A percentile compares a stretch with the other conserved stretches of the same genome.
Evolutionary conservation across 371 early-diverging fungal species (phyloP).

Genomic region (Dichotomocladium elegans): DNA sequence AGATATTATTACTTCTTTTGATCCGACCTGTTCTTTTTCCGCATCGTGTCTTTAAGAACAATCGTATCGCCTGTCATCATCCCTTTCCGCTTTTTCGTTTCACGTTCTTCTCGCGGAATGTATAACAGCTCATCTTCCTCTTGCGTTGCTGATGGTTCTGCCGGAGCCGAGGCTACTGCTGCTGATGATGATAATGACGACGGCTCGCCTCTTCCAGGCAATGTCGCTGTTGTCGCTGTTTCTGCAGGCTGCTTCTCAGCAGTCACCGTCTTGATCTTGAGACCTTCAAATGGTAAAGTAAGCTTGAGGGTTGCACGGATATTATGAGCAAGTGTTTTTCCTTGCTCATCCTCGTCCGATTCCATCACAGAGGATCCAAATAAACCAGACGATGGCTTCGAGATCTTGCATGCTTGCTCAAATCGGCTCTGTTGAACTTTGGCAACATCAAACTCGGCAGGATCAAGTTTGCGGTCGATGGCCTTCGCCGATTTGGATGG

Average conservation of each 20-base stretch:
- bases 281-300: conserved; percentile 19
- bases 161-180: conserved; percentile 4
- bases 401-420: conserved; percentile 17
- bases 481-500: conserved; percentile 3
- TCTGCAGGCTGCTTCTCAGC: neutral
- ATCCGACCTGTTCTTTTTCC: conserved; percentile 4
- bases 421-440: conserved; percentile 18
- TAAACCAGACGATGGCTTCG: conserved; percentile 39
- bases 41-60: conserved; percentile 5
- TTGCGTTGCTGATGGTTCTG: conserved; percentile 12
- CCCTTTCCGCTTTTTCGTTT: conserved; percentile 18
- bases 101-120: conserved; percentile 25
- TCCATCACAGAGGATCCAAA: conserved; percentile 28
- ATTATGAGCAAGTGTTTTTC: conserved; percentile 23
- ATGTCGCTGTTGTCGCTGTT: neutral
- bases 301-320: conserved; percentile 26
- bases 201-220: neutral
- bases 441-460: conserved; percentile 35
- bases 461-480: conserved; percentile 14
- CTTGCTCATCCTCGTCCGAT: conserved; percentile 12
- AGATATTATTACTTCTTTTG: neutral
- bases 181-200: no score
- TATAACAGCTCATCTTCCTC: conserved; percentile 25
- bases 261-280: conserved; percentile 11
- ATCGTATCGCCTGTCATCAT: neutral